Conservation (phyloP, 2,329 filamentous ascomycete species). For the Scytalidium lignicola region DNA sequence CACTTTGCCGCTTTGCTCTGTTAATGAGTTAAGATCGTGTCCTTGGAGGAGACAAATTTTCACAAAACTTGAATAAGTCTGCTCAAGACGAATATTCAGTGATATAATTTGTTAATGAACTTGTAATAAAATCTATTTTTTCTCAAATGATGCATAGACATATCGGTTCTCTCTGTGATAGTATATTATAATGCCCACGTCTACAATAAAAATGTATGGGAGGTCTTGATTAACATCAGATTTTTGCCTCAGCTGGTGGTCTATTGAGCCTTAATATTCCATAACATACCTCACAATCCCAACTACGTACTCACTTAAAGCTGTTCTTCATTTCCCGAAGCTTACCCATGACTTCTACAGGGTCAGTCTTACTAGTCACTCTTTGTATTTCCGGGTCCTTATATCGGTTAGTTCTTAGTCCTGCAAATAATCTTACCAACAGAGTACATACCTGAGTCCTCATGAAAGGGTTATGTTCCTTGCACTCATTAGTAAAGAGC, state of each 20-base stretch:
- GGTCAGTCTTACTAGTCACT: conserved; percentile 73
- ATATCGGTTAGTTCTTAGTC: conserved; percentile 6
- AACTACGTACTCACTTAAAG: conserved; percentile 29
- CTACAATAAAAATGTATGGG: too few species aligned
- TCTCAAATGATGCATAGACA: too few species aligned
- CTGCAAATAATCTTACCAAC: neutral
- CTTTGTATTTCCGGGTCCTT: conserved; percentile 81
- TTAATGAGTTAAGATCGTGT: conserved; percentile 26
- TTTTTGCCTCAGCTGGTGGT: neutral
- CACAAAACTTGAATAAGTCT: too few species aligned
- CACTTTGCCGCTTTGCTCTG: conserved; percentile 20
- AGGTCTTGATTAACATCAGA: neutral
- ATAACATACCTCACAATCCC: conserved; percentile 53
- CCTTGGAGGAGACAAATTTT: conserved; percentile 37
- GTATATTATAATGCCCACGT: too few species aligned
- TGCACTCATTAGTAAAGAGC: conserved; percentile 7
- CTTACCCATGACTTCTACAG: conserved; percentile 78
- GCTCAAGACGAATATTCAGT: too few species aligned
- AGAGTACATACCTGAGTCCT: conserved; percentile 60
- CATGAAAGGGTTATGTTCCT: conserved; percentile 98
- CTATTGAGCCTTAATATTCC: conserved; percentile 64
- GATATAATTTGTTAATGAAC: too few species aligned
- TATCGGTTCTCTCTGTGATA: too few species aligned
- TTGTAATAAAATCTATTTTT: too few species aligned
- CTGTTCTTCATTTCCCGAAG: conserved; percentile 86